phyloP scores from a whole-genome alignment of 208 protist genomes.

The Crithidia mellificae region DNA sequence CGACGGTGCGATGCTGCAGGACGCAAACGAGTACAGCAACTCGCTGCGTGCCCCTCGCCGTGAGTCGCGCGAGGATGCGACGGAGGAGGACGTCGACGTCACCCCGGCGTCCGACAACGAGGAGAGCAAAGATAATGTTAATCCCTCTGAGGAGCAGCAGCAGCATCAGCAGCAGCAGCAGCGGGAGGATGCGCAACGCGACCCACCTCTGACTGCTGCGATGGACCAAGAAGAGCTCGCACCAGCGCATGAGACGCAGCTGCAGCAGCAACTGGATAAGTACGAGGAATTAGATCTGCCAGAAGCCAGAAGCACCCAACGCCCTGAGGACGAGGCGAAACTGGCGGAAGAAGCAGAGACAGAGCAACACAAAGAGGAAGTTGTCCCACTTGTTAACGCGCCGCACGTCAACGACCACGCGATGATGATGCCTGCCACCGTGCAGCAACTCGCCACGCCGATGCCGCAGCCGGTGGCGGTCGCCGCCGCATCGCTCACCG shows the following conservation, averaged over 20 bases:
- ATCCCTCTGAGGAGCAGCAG: too few species aligned
- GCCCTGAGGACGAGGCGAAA: not conserved
- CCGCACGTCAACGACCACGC: too few species aligned
- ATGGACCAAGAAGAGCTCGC: not conserved
- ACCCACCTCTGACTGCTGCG: too few species aligned
- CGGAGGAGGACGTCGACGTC: conserved; percentile 3
- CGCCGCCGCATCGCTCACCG: too few species aligned
- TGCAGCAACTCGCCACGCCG: not conserved
- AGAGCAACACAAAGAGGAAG: too few species aligned
- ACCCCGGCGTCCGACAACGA: not conserved
- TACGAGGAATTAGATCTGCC: not conserved
- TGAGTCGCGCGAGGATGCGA: conserved; percentile 5
- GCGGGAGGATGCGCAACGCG: too few species aligned
- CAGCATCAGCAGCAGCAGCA: too few species aligned
- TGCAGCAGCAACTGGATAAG: not conserved
- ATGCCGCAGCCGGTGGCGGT: conserved; percentile 6
- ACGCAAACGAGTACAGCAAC: not conserved
- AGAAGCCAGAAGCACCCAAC: not conserved
- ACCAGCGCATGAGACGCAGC: not conserved
- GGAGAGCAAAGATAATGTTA: too few species aligned
- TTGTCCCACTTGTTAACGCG: too few species aligned
- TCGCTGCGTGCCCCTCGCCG: not conserved
- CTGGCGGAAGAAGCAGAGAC: not conserved
- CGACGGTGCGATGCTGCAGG: not conserved
- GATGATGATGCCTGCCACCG: too few species aligned